Evolutionary conservation across 2,329 filamentous ascomycete genomes (phyloP).

Genomic region (Aspergillus sp.): DNA sequence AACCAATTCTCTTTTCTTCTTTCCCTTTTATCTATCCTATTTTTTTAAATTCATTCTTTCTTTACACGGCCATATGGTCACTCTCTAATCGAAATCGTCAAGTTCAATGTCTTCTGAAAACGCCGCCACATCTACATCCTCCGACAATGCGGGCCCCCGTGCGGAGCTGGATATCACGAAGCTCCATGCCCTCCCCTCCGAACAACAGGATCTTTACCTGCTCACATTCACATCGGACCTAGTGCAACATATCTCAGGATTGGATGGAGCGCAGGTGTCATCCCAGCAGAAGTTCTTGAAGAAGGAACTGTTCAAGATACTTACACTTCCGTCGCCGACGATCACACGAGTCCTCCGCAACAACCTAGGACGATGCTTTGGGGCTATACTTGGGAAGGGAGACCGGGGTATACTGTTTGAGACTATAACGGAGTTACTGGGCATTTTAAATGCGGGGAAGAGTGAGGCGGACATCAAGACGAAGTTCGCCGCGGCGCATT

Average conservation of each 20-base stretch:
- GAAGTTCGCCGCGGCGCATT: constrained; percentile 83
- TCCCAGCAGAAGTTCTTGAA: constrained; percentile 89
- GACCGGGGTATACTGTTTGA: constrained; percentile 92
- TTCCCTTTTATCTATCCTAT: constrained; percentile 5
- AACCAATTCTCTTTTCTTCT: not conserved
- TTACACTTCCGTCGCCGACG: constrained; percentile 74
- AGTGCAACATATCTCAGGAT: constrained; percentile 66
- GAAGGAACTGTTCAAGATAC: constrained; percentile 88
- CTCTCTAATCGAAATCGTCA: constrained; percentile 4
- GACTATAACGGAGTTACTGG: constrained; percentile 82
- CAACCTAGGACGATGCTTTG: constrained; percentile 79
- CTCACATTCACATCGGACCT: constrained; percentile 83
- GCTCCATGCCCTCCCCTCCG: constrained; percentile 80
- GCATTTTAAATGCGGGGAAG: constrained; percentile 69
- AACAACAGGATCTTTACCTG: constrained; percentile 94
- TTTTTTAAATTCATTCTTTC: constrained; percentile 1
- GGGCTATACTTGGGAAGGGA: constrained; percentile 75
- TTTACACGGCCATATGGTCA: constrained; percentile 7
- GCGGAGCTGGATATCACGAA: constrained; percentile 81
- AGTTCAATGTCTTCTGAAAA: constrained; percentile 36
- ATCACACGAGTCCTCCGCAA: constrained; percentile 86
- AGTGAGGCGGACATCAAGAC: constrained; percentile 70
- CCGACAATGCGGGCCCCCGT: constrained; percentile 29
- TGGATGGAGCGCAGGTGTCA: constrained; percentile 75
- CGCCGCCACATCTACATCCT: constrained; percentile 27